phyloP scores from a whole-genome alignment of 2,329 filamentous ascomycete genomes.

The Chrysoporthe deuterocubensis region DNA sequence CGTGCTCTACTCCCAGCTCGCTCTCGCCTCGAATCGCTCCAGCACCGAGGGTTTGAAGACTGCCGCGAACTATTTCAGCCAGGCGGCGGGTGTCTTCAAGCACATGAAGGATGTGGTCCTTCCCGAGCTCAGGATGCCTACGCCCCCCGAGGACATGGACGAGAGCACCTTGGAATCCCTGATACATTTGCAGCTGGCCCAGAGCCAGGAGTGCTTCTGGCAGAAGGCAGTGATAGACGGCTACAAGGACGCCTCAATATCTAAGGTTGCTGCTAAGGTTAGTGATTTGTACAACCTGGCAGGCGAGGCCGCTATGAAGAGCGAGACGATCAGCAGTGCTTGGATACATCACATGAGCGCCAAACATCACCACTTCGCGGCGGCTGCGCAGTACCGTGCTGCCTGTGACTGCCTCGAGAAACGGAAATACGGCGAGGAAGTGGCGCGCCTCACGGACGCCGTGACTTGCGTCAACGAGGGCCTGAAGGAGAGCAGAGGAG shows the following conservation, averaged over 20 bases:
- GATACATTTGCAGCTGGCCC: slow-evolving; percentile 81
- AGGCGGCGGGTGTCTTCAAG: slow-evolving; percentile 80
- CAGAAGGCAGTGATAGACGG: slow-evolving; percentile 94
- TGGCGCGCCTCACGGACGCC: slow-evolving; percentile 82
- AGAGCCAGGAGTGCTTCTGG: slow-evolving; percentile 98
- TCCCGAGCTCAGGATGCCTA: slow-evolving; percentile 78
- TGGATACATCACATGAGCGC: slow-evolving; percentile 99
- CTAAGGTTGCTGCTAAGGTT: slow-evolving; percentile 85
- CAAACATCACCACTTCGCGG: slow-evolving; percentile 96
- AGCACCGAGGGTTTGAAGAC: slow-evolving; percentile 83
- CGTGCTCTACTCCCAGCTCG: slow-evolving; percentile 91
- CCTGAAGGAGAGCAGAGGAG: slow-evolving; percentile 74
- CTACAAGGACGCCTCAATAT: slow-evolving; percentile 89
- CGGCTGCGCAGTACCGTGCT: slow-evolving; percentile 89
- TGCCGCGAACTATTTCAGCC: slow-evolving; percentile 88
- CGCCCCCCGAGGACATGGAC: slow-evolving; percentile 96
- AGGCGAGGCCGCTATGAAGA: slow-evolving; percentile 84
- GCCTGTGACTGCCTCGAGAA: slow-evolving; percentile 93
- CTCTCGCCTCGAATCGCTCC: slow-evolving; percentile 75
- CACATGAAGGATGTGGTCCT: slow-evolving; percentile 78
- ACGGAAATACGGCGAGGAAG: slow-evolving; percentile 91
- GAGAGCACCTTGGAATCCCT: slow-evolving; percentile 82
- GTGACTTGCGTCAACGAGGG: slow-evolving; percentile 83
- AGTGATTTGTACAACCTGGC: slow-evolving; percentile 88
- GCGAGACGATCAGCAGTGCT: slow-evolving; percentile 84